Conservation (phyloP, 805 yeast species). For the Cyberlindnera suaveolens region DNA sequence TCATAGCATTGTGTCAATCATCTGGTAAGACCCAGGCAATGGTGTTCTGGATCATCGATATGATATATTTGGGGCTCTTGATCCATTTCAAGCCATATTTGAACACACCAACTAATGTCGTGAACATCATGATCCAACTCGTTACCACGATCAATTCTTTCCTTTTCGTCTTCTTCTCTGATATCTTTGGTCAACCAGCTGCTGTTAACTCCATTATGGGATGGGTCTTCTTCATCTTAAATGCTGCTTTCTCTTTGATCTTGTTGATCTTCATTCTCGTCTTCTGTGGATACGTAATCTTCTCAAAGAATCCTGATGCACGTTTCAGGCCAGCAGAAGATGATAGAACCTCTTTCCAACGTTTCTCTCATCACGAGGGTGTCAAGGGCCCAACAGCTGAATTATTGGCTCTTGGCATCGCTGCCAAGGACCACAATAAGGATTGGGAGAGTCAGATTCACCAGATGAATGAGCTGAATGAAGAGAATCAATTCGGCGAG, state of each 20-base stretch:
- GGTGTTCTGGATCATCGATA: conserved; percentile 69
- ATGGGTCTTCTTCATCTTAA: conserved; percentile 79
- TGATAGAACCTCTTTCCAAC: conserved; percentile 87
- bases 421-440: conserved; percentile 75
- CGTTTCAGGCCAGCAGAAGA: conserved; percentile 85
- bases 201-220: conserved; percentile 85
- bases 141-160: conserved; percentile 76
- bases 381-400: conserved; percentile 37
- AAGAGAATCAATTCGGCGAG: conserved; percentile 6
- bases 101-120: conserved; percentile 75
- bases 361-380: conserved; percentile 25
- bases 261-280: conserved; percentile 66
- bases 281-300: conserved; percentile 53
- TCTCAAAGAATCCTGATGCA: conserved; percentile 83
- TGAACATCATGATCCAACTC: conserved; percentile 65
- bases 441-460: conserved; percentile 62
- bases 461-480: conserved; percentile 14
- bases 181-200: conserved; percentile 74
- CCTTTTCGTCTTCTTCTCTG: conserved; percentile 80
- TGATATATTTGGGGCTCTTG: conserved; percentile 58
- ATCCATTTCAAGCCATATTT: conserved; percentile 68
- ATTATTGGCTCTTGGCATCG: conserved; percentile 66
- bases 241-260: conserved; percentile 81
- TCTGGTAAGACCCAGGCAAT: conserved; percentile 80
- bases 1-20: conserved; percentile 72